A percentile compares a stretch with the other conserved stretches of the same genome.
Conservation (phyloP, 805 yeast species). For the Spathaspora passalidarum region DNA sequence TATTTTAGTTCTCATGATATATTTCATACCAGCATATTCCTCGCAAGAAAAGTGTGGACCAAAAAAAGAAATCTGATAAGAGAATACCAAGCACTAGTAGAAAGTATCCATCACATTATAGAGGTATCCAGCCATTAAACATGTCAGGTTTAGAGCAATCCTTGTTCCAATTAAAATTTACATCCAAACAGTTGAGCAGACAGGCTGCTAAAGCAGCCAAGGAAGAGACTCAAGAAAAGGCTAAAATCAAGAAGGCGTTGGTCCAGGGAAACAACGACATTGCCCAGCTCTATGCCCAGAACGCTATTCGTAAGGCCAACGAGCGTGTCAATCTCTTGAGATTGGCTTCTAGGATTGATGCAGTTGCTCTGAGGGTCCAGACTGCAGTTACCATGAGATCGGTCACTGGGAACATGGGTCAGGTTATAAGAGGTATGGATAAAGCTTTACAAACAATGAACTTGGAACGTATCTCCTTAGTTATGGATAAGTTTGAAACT, state of each 20-base stretch:
- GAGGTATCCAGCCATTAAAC: background rate
- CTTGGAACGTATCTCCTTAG: constrained; percentile 83
- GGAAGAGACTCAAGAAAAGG: constrained; percentile 84
- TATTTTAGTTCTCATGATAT: too few relatives aligned
- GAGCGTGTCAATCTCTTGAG: constrained; percentile 80
- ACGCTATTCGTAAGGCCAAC: constrained; percentile 87
- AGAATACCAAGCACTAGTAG: background rate
- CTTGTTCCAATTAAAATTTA: constrained; percentile 70
- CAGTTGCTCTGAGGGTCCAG: constrained; percentile 93
- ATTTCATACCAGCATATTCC: too few relatives aligned
- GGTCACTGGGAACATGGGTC: constrained; percentile 91
- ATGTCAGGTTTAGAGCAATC: constrained; percentile 50
- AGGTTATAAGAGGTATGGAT: constrained; percentile 94
- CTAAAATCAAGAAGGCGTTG: constrained; percentile 85
- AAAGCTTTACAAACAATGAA: constrained; percentile 94
- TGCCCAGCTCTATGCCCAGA: constrained; percentile 91
- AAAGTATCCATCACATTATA: background rate
- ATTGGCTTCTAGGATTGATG: constrained; percentile 86
- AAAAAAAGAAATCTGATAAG: constrained; percentile 2
- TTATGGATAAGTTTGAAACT: constrained; percentile 95
- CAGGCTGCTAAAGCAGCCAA: constrained; percentile 90
- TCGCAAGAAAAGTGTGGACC: background rate
- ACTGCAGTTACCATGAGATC: constrained; percentile 98
- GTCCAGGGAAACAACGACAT: constrained; percentile 85
- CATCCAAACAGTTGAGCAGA: constrained; percentile 87